Percentiles rank a stretch among this genome's conserved stretches.
Conservation (phyloP, 106 monocot species). For the Dioscorea dumetorum region DNA sequence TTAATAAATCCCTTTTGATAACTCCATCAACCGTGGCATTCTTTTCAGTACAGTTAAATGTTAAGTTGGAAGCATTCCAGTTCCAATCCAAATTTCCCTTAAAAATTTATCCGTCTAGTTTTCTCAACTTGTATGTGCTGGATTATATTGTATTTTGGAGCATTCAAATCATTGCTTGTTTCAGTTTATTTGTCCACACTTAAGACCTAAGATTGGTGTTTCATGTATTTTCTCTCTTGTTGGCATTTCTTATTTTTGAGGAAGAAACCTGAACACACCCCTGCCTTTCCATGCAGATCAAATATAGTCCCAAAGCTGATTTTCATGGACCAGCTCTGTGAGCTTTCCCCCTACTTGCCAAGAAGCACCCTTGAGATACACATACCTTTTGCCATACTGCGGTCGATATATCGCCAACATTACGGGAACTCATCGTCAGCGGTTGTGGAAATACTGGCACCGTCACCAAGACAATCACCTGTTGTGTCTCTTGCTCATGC, state of each 20-base stretch:
- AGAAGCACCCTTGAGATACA: conserved; percentile 88
- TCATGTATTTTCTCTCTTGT: too few relatives aligned
- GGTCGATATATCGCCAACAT: conserved; percentile 62
- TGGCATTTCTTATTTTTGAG: too few relatives aligned
- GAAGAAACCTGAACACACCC: too few relatives aligned
- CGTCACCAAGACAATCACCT: conserved; percentile 81
- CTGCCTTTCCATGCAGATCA: conserved; percentile 30
- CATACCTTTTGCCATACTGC: conserved; percentile 76
- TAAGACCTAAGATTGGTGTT: too few relatives aligned
- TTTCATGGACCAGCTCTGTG: conserved; percentile 89
- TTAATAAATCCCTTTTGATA: background rate
- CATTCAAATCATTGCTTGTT: background rate
- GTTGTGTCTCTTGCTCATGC: conserved; percentile 60
- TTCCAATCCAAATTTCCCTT: background rate
- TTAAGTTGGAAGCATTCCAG: background rate
- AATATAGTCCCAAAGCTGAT: conserved; percentile 71
- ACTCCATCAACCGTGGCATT: background rate
- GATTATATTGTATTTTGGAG: background rate
- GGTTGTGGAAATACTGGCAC: conserved; percentile 28
- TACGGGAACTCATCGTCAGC: conserved; percentile 31
- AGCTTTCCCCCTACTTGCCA: conserved; percentile 73
- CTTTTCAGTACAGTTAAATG: background rate
- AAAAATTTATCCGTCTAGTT: background rate
- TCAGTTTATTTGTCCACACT: too few relatives aligned
- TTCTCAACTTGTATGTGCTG: background rate